Conservation (phyloP, 2,329 filamentous ascomycete species). For the Helotiales sp. region DNA sequence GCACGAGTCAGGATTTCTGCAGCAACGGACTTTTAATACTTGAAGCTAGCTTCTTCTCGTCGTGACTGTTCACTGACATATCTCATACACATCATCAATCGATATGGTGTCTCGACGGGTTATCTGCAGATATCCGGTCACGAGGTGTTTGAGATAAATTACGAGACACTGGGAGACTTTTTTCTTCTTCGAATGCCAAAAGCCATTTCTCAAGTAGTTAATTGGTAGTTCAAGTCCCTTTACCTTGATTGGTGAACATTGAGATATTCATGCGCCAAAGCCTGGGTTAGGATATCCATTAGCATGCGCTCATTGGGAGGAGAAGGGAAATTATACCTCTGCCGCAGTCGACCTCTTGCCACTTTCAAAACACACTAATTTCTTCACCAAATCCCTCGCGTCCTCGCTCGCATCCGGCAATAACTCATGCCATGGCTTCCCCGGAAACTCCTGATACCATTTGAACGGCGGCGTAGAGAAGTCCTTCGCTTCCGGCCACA, state of each 20-base stretch:
- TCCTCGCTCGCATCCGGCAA: conserved; percentile 63
- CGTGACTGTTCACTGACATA: too few species aligned
- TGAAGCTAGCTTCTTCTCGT: background rate
- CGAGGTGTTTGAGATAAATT: too few species aligned
- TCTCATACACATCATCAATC: too few species aligned
- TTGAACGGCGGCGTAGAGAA: conserved; percentile 84
- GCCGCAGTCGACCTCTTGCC: conserved; percentile 68
- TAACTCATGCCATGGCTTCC: conserved; percentile 70
- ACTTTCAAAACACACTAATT: conserved; percentile 75
- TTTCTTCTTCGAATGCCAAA: background rate
- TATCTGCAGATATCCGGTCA: too few species aligned
- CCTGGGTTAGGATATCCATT: background rate
- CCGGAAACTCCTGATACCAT: conserved; percentile 79
- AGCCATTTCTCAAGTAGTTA: background rate
- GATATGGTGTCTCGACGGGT: too few species aligned
- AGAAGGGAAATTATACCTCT: conserved; percentile 51
- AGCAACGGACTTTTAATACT: background rate
- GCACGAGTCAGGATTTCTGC: background rate
- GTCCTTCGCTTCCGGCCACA: conserved; percentile 78
- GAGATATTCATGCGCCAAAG: conserved; percentile 16
- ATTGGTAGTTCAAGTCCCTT: background rate
- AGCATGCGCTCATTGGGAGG: background rate
- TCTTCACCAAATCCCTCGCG: conserved; percentile 68
- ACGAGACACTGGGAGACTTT: too few species aligned
- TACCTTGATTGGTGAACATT: background rate